Conservation (phyloP, 2,329 filamentous ascomycete species). For the Aschersonia sp. region DNA sequence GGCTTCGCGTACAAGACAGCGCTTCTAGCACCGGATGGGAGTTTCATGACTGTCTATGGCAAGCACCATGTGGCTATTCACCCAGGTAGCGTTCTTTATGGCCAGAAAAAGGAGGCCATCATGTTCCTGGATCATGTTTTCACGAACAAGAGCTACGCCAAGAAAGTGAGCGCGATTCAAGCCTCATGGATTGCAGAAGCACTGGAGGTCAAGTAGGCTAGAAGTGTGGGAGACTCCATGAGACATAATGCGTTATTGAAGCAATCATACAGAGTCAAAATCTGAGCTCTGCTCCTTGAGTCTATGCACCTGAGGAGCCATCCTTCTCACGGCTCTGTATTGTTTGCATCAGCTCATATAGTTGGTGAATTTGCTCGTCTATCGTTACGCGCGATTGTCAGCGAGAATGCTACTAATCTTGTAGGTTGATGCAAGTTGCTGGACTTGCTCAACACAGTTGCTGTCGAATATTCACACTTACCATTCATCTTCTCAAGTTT, state of each 20-base stretch:
- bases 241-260: too few species aligned
- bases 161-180: conserved; percentile 48
- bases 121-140: conserved; percentile 56
- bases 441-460: neutral
- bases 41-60: conserved; percentile 44
- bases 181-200: conserved; percentile 43
- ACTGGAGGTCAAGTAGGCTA: conserved; percentile 13
- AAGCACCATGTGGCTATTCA: conserved; percentile 49
- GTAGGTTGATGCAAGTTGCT: neutral
- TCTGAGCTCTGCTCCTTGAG: neutral
- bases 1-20: conserved; percentile 49
- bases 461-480: conserved; percentile 25
- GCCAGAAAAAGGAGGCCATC: conserved; percentile 49
- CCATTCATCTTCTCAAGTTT: conserved; percentile 93
- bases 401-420: neutral
- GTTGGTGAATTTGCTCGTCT: conserved; percentile 88
- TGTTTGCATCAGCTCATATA: conserved; percentile 87
- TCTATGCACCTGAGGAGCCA: conserved; percentile 13
- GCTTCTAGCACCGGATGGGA: conserved; percentile 42
- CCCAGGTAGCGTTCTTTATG: conserved; percentile 47
- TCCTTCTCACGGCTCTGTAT: conserved; percentile 35
- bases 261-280: too few species aligned
- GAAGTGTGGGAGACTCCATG: too few species aligned
- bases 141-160: conserved; percentile 51
- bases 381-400: conserved; percentile 1